phyloP scores from a whole-genome alignment of 805 yeast genomes.

The Candida chilensis region DNA sequence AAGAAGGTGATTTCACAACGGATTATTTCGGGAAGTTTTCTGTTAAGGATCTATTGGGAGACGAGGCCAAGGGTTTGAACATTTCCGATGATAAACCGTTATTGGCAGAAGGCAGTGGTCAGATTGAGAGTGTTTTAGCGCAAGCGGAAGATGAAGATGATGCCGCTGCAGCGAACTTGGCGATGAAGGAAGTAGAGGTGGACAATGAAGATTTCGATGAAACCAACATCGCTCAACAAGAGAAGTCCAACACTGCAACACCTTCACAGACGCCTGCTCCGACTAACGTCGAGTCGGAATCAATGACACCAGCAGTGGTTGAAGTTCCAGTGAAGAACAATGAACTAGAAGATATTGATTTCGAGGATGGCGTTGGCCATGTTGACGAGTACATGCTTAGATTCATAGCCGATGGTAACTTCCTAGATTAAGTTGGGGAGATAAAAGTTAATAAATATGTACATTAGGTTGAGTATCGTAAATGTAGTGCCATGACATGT shows the following conservation, averaged over 20 bases:
- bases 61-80: slow-evolving; percentile 26
- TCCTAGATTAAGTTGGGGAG: slow-evolving; percentile 26
- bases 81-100: slow-evolving; percentile 31
- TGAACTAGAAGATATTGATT: slow-evolving; percentile 30
- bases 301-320: slow-evolving; percentile 2
- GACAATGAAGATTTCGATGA: slow-evolving; percentile 85
- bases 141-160: slow-evolving; percentile 95
- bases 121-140: slow-evolving; percentile 58
- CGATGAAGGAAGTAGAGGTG: slow-evolving; percentile 75
- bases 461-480: no score
- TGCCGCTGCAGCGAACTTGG: slow-evolving; percentile 80
- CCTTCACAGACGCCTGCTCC: slow-evolving; percentile 17
- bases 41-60: slow-evolving; percentile 77
- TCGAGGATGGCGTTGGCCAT: slow-evolving; percentile 64
- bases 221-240: slow-evolving; percentile 5
- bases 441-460: no score
- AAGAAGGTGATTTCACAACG: slow-evolving; percentile 97
- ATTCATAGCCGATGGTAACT: slow-evolving; percentile 77
- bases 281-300: slow-evolving; percentile 5
- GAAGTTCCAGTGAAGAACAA: slow-evolving; percentile 4
- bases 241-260: slow-evolving; percentile 13
- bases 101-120: slow-evolving; percentile 19
- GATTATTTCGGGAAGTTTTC: slow-evolving; percentile 88
- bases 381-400: slow-evolving; percentile 95
- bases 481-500: no score